Evolutionary conservation across 2,329 filamentous ascomycete genomes (phyloP).

Genomic region (Zymoseptoria passerinii): DNA sequence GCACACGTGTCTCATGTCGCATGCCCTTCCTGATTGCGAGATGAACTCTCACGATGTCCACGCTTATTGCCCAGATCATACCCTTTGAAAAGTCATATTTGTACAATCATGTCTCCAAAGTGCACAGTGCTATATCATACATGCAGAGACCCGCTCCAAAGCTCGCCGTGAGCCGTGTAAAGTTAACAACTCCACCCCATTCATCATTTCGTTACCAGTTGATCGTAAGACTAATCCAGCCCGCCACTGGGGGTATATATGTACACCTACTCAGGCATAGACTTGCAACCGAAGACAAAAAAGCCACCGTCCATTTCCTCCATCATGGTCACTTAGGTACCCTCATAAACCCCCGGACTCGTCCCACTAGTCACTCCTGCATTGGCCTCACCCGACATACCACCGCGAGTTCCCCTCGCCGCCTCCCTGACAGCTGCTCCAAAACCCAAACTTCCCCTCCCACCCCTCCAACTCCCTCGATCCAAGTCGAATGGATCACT

Average conservation of each 20-base stretch:
- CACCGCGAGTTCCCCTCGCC: not conserved
- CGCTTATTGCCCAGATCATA: no score
- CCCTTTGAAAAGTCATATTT: no score
- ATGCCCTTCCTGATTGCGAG: no score
- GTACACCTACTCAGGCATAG: not conserved
- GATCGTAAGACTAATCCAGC: not conserved
- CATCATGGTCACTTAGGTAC: not conserved
- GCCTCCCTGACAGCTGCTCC: not conserved
- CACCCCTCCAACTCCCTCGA: conserved; percentile 6
- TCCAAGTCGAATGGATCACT: conserved; percentile 20
- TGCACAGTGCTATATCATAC: not conserved
- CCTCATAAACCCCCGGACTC: not conserved
- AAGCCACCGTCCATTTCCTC: not conserved
- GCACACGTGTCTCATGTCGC: no score
- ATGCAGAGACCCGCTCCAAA: not conserved
- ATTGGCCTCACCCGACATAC: not conserved
- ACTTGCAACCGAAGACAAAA: not conserved
- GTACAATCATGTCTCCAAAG: not conserved
- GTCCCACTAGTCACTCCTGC: not conserved
- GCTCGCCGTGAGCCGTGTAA: not conserved
- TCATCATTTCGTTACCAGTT: not conserved
- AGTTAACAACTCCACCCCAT: not conserved
- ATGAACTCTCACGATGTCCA: no score
- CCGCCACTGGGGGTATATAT: not conserved
- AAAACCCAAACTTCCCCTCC: not conserved